Evolutionary conservation across 192 early-diverging fungal genomes (phyloP), one percentile per base, ranked within the genome.

Genomic region (Geranomyces michiganensis): DNA sequence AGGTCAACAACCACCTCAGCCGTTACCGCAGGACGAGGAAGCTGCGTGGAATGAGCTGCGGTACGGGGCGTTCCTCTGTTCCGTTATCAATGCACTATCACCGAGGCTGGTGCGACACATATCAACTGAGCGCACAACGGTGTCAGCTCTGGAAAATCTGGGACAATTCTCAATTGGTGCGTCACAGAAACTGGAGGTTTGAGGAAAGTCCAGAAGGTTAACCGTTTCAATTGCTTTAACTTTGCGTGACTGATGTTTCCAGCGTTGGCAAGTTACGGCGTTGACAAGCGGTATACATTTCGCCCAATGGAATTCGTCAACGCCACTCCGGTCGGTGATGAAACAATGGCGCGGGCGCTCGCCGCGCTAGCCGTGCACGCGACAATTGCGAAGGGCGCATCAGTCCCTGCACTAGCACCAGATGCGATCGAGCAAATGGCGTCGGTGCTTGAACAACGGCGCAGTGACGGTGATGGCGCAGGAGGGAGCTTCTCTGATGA

Each of bases 251-350:
- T 17, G 58, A 27, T 41, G 7, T 4, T 60, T 41, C 12, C 46
- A 78, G 79, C 76, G 1, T 31, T 76, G 1, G 44, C 62, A 21
- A 61, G 58, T 1, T 76, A 76, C 58, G 77, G 80, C 2, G 36
- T 82, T 17, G 59, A 75, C 10, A 61, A 46, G 62, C 49, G 49
- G 27, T 63, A 60, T 51, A 59, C 71, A 6, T 76, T 82, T 44
- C 74, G 77, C 19, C 80, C 80, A 24, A 55, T 77, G 48, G 80
- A 79, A 26, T 76, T 79, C 66, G 21, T 82, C 19, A 72, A 82
- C 22, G 80, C 51, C 13, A 79, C 56, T 66, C 71, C 76, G 33
- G 64, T 49, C 49, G 80, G 80, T 10, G 80, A 81, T 48, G 76
- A 78, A 47, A 31, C 61, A 44, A 69, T 78, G 65, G 43, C 72